Conservation (phyloP, 305 asterid genomes). For the Withania somnifera region DNA sequence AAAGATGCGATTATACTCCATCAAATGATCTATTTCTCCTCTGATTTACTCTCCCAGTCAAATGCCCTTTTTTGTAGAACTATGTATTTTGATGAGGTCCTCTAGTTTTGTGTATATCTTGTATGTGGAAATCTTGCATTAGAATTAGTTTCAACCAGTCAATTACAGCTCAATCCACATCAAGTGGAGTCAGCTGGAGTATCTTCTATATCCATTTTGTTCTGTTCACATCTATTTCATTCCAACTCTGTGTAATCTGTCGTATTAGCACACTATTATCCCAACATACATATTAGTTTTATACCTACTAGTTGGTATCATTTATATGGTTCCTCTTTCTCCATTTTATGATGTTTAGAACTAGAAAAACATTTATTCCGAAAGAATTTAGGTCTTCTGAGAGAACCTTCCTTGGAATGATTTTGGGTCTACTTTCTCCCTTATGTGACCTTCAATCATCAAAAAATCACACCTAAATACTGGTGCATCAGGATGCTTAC, state of each 20-base stretch:
- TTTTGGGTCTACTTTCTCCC: not conserved
- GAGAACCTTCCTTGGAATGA: not conserved
- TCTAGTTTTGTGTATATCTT: not conserved
- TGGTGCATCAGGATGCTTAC: not conserved
- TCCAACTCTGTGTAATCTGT: not conserved
- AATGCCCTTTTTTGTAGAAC: not conserved
- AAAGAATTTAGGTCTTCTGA: not conserved
- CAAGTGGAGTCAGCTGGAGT: not conserved
- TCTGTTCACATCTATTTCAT: not conserved
- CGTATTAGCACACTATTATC: not conserved
- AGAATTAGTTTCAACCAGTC: not conserved
- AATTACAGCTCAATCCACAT: not conserved
- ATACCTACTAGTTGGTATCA: not conserved
- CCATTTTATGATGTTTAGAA: not conserved
- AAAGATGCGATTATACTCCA: not conserved
- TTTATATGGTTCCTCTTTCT: not conserved
- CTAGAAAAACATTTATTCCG: not conserved
- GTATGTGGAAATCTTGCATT: not conserved
- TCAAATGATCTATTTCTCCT: not conserved
- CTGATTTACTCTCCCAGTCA: not conserved
- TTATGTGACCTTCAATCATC: not conserved
- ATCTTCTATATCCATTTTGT: not conserved
- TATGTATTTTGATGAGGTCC: not conserved
- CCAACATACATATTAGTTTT: not conserved
- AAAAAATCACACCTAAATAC: not conserved